Evolutionary conservation across 1,284 basidiomycete genomes (phyloP).

Genomic region (Microbotryum lychnidis-dioicae): DNA sequence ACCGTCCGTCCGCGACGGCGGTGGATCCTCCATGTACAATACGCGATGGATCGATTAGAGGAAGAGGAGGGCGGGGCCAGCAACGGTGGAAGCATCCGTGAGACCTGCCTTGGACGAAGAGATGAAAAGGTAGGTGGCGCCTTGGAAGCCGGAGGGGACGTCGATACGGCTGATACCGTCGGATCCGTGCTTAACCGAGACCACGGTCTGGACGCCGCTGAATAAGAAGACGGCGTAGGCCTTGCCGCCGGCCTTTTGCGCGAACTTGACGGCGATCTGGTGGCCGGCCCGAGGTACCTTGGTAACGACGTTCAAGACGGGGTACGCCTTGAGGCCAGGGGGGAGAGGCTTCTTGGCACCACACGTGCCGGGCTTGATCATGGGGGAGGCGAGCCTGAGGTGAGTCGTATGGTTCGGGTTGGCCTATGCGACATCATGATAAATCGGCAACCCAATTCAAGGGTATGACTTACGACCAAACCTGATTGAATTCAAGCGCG

Average conservation of each 20-base stretch:
- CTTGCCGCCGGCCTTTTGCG: conserved; percentile 35
- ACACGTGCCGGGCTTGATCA: not conserved
- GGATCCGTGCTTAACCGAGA: conserved; percentile 27
- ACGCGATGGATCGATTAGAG: not conserved
- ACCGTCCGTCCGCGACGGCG: too few relatives aligned
- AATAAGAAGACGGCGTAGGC: conserved; percentile 43
- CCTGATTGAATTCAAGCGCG: conserved; percentile 32
- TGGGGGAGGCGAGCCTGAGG: not conserved
- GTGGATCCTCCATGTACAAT: too few relatives aligned
- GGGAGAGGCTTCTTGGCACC: conserved; percentile 1
- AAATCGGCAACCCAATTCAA: not conserved
- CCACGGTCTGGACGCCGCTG: conserved; percentile 37
- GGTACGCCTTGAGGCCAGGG: conserved; percentile 43
- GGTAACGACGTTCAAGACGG: conserved; percentile 38
- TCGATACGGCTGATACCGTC: conserved; percentile 27
- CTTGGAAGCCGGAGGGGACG: conserved; percentile 29
- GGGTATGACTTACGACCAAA: conserved; percentile 14
- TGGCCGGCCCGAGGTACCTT: conserved; percentile 30
- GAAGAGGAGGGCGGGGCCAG: conserved; percentile 44
- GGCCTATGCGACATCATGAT: not conserved
- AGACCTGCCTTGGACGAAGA: conserved; percentile 37
- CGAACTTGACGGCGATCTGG: conserved; percentile 36
- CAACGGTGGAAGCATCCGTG: conserved; percentile 44
- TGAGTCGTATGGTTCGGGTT: not conserved
- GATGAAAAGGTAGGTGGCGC: conserved; percentile 37